Evolutionary conservation across 139 green algal species (phyloP).

Genomic region (Chlamydomonas asymmetrica): DNA sequence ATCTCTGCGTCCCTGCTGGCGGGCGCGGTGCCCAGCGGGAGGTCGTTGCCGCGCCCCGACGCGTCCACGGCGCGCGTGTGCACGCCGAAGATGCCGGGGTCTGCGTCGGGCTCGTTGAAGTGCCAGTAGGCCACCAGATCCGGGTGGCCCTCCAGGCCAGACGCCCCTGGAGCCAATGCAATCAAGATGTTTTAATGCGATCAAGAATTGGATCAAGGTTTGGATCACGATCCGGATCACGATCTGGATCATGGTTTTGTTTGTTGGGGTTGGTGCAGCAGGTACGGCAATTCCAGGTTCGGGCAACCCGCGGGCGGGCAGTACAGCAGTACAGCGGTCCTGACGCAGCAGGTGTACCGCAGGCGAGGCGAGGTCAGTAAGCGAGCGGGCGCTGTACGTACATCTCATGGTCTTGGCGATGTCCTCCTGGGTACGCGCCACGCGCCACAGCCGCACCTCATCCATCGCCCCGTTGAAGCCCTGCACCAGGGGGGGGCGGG

Average conservation of each 20-base stretch:
- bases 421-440: slow-evolving; percentile 67
- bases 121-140: slow-evolving; percentile 85
- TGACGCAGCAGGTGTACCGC: too few relatives aligned
- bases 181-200: too few relatives aligned
- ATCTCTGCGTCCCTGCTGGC: slow-evolving; percentile 22
- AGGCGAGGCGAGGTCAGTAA: too few relatives aligned
- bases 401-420: slow-evolving; percentile 78
- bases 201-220: too few relatives aligned
- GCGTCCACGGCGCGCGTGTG: slow-evolving; percentile 61
- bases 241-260: too few relatives aligned
- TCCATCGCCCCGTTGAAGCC: slow-evolving; percentile 84
- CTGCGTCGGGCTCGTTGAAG: slow-evolving; percentile 74
- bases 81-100: slow-evolving; percentile 21
- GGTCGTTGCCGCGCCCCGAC: slow-evolving; percentile 71
- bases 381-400: neutral
- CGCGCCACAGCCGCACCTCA: slow-evolving; percentile 67
- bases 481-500: too few relatives aligned
- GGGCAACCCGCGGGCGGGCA: too few relatives aligned
- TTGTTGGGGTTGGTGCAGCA: too few relatives aligned
- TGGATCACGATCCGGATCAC: too few relatives aligned
- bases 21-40: slow-evolving; percentile 64
- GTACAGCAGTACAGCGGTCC: too few relatives aligned
- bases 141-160: slow-evolving; percentile 52
- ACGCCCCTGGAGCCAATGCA: slow-evolving; percentile 14
- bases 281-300: too few relatives aligned